Conservation (phyloP, 148 eudicot genomes). For the Oxyria digyna region DNA sequence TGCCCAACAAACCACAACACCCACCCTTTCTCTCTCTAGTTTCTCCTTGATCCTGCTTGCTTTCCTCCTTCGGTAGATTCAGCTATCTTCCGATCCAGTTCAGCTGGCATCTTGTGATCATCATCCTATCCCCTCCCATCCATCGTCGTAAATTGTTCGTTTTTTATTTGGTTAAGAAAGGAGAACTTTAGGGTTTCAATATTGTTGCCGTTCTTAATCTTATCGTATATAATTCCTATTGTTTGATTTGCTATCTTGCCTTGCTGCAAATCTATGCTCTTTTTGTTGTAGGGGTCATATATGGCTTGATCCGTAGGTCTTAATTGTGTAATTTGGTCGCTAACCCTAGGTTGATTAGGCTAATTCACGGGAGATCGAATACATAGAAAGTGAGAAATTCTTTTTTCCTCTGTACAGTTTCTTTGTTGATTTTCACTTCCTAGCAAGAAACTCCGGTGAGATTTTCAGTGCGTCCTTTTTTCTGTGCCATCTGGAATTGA, state of each 20-base stretch:
- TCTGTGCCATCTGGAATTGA: constrained; percentile 65
- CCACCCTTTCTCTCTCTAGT: constrained; percentile 12
- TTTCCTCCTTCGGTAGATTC: constrained; percentile 10
- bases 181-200: constrained; percentile 20
- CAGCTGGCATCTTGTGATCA: constrained; percentile 12
- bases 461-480: constrained; percentile 70
- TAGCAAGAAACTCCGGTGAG: constrained; percentile 47
- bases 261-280: not conserved
- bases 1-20: not conserved
- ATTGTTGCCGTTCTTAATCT: not conserved
- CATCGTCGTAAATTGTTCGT: not conserved
- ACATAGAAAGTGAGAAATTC: constrained; percentile 1
- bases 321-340: constrained; percentile 8
- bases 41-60: not conserved
- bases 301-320: not conserved
- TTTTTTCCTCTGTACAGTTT: constrained; percentile 8
- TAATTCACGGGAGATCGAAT: not conserved
- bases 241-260: not conserved
- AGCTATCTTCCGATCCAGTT: constrained; percentile 8
- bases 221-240: not conserved
- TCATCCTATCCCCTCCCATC: not conserved
- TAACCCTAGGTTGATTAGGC: constrained; percentile 15
- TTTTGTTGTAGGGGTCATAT: too few species aligned
- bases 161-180: not conserved
- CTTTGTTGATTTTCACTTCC: not conserved